Base-by-base conservation (phyloP, 768 basidiomycete genomes). In the Lactarius akahatsu region DNA sequence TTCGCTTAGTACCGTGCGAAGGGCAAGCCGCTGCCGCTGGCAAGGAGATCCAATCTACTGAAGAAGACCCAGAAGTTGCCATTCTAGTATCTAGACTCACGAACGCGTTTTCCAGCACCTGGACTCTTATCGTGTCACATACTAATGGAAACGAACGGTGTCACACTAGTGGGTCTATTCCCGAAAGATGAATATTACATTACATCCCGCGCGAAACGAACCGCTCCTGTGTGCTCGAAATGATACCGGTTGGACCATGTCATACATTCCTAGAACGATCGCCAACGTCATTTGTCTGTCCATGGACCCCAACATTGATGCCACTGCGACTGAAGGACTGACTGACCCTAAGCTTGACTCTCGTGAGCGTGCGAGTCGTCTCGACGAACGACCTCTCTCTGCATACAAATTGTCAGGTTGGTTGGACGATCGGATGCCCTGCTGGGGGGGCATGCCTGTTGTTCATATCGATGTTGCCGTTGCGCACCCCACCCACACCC, bases 31-130 rank as follows among this genome's bases (percentile, higher is more conserved):
- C 45, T 61, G 43, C 70, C 70, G 63, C 68, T 70, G 59, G 59
- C 59, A 43, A 64, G 61, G 36, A 55, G 63, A 32, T 36, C 58
- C n/a, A 61, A 36, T 41, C 55, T 65, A 28, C 56, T 64, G 62
- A 69, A 65, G 70, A 69, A 66, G 57, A 69, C 68, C 6, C 64
- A 65, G 56, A 70, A 66, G 59, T 36, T 70, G 28, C 70, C 70
- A 26, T 70, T 70, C 68, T 70, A 70, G 52, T 40, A 18, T 40
- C 58, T 60, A 26, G 32, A 59, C 50, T 28, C 20, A 40, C 30
- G 36, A 62, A 57, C n/a, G 10, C 30, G 32, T 57, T 57, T 43
- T 50, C 26, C 54, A 54, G n/a, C 57, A 38, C 61, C 30, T 34
- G 20, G 16, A 26, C 13, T 38, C 57, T 63, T 57, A 50, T 63